Base-by-base conservation (phyloP, 441 rosid species). In the Geranium incanum region DNA sequence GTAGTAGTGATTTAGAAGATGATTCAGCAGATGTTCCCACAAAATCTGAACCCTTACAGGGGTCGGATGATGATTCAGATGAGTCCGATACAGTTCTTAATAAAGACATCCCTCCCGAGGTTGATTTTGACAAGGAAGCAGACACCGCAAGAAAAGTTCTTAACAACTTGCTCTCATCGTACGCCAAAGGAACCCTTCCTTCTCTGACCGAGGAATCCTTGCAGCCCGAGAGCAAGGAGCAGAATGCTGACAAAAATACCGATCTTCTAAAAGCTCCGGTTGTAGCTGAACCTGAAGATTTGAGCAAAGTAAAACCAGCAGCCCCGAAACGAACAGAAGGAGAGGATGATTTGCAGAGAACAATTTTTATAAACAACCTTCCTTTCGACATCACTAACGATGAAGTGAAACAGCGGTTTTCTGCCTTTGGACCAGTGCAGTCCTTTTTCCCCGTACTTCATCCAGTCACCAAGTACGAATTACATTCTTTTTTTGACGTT, bases 361-460 rank as follows among this genome's bases (percentile, higher is more conserved):
- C 96, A 55, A 69, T 92, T 79, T 94, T 94, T 76, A 81, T 92
- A 71, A 86, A 84, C 85, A 92, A 90, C 82, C 84, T 94, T 75
- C 97, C 97, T 13, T 94, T 88, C 77, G 97, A 90, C 68, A 75
- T 83, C 75, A 87, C 77, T 28, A 79, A 74, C 67, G 91, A 80
- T 68, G 97, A 92, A 78, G 93, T 94, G 74, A 90, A 78, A 80
- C 88, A 88, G 72, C 80, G 89, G 63, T 94, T 94, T 76, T 78
- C 89, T 67, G 84, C 67, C 66, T 92, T 87, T 81, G 99, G 97
- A 71, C 83, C 83, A 82, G 93, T 92, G 84, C 83, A 79, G 69
- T 89, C 90, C 48, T 87, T 87, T 77, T 48, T 79, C 65, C 97
- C 90, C 0, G 97, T 94, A 80, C 91, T 92, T 60, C 93, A 94